Conservation (phyloP, 2,329 filamentous ascomycete species). For the Talaromyces sp. region DNA sequence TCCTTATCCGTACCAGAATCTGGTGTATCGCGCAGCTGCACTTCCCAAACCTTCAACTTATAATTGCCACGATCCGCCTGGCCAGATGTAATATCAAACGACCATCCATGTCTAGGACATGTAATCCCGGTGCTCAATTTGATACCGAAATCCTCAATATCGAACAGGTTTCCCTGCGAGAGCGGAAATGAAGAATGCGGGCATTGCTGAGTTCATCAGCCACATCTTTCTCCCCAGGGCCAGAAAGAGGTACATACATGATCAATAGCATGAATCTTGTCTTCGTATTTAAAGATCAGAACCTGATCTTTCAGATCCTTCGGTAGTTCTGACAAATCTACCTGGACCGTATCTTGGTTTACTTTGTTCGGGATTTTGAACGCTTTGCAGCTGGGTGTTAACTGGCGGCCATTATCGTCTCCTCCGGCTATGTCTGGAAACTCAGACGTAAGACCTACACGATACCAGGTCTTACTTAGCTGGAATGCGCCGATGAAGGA, state of each 20-base stretch:
- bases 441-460: constrained; percentile 53
- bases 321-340: constrained; percentile 31
- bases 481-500: constrained; percentile 19
- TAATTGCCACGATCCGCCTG: constrained; percentile 61
- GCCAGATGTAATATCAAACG: constrained; percentile 65
- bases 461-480: constrained; percentile 48
- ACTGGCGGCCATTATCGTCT: constrained; percentile 31
- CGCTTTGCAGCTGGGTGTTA: constrained; percentile 58
- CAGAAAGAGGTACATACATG: constrained; percentile 48
- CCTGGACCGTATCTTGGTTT: constrained; percentile 25
- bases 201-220: constrained; percentile 51
- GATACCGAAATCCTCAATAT: constrained; percentile 68
- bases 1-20: constrained; percentile 25
- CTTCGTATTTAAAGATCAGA: constrained; percentile 62
- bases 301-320: constrained; percentile 57
- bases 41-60: constrained; percentile 61
- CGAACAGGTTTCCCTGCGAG: constrained; percentile 61
- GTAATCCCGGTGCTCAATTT: constrained; percentile 52
- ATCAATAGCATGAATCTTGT: constrained; percentile 64
- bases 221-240: background rate
- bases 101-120: constrained; percentile 69
- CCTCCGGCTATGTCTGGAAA: constrained; percentile 53
- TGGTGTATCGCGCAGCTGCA: constrained; percentile 48
- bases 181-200: constrained; percentile 67
- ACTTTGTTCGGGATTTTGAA: constrained; percentile 50